Base-by-base conservation (phyloP, 768 basidiomycete species). In the Chalciporus pseudorubinellus region DNA sequence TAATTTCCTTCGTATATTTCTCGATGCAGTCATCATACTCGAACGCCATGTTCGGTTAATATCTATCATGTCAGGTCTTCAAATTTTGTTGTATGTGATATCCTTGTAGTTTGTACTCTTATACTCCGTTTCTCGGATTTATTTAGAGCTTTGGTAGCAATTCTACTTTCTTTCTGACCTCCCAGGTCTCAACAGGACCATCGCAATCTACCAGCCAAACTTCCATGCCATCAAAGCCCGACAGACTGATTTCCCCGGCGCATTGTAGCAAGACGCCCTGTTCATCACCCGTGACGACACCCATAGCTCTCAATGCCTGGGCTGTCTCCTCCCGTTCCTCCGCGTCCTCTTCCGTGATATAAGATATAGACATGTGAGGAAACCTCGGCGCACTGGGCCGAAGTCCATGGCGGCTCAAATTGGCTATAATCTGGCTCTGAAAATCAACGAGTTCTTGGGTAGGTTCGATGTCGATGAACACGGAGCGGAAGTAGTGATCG, bases 311-410 rank as follows among this genome's bases (percentile, higher is more conserved):
- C 58, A 87, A 67, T 53, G 71, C 70, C 22, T 73, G 66, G 34
- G 76, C 73, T 38, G 77, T 78, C 54, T 62, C 72, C 19, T 71
- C 69, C 39, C 87, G 79, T 65, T 85, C 78, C 18, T 11, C 61
- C 4, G 76, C 76, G 55, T 90, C 87, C n/a, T 75, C 73, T 51
- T 90, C 82, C 22, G 72, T 74, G 52, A 90, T 82, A 62, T 92
- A 92, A 60, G 79, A 84, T 52, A 92, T 58, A 31, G 89, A 91
- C 55, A 89, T 55, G 64, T 92, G 89, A 7, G 88, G 85, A 55
- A 80, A 86, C 31, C 72, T 67, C 0, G 86, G 85, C 1, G 85
- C 82, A 3, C 60, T 59, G 2, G 78, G 74, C 20, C 76, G 69
- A 8, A 77, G 51, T 5, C 64, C 63, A 20, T 76, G 63, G 19